Conservation (phyloP, 805 yeast genomes). For the Schizosaccharomyces japonicus region DNA sequence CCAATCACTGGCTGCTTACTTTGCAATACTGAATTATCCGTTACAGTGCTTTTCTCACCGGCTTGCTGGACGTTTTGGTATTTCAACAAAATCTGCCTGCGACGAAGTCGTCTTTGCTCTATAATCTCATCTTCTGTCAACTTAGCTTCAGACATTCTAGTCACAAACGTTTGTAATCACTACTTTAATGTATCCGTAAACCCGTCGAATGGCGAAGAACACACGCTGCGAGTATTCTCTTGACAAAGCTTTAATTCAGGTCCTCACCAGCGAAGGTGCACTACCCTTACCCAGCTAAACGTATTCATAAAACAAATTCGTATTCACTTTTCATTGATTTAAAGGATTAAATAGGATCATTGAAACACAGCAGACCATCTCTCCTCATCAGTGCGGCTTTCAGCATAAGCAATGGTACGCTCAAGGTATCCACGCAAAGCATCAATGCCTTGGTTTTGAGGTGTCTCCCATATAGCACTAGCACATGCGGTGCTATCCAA, state of each 20-base stretch:
- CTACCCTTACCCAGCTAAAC: neutral
- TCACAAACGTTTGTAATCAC: no score
- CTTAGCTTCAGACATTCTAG: neutral
- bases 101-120: conserved; percentile 10
- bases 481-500: conserved; percentile 14
- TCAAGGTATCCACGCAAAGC: conserved; percentile 33
- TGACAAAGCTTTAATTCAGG: neutral
- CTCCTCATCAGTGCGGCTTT: conserved; percentile 38
- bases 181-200: no score
- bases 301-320: neutral
- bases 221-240: neutral
- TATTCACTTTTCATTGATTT: neutral
- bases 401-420: conserved; percentile 48
- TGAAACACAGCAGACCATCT: conserved; percentile 18
- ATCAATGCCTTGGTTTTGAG: conserved; percentile 15
- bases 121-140: conserved; percentile 11
- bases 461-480: conserved; percentile 11
- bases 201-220: no score
- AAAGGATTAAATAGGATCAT: neutral
- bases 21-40: no score
- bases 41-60: no score
- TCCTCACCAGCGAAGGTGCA: neutral
- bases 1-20: no score
- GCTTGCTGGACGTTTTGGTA: no score
- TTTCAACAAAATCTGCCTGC: conserved; percentile 9